These are phyloP conservation scores for Ramaria rubella DNA, from an alignment of 768 basidiomycete genomes.

Conservation along the genomic window DNA sequence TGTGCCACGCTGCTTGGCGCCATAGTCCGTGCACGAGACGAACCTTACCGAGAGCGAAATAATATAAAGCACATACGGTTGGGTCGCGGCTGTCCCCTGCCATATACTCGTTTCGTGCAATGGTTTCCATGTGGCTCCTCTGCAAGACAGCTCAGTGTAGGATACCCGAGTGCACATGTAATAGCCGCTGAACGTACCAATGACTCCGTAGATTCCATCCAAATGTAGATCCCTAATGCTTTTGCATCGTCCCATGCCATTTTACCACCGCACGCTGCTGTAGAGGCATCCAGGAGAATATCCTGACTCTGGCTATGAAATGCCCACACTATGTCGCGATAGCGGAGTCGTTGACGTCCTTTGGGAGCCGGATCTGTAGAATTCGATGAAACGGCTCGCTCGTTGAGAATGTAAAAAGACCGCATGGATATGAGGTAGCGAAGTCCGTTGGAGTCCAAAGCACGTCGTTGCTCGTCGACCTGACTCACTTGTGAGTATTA, in stretches of 20 bases:
- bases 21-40: conserved; percentile 92
- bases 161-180: neutral
- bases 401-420: conserved; percentile 81
- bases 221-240: conserved; percentile 79
- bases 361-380: conserved; percentile 21
- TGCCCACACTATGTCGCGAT: conserved; percentile 95
- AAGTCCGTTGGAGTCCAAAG: conserved; percentile 86
- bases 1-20: conserved; percentile 92
- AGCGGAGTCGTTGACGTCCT: conserved; percentile 72
- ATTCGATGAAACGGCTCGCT: conserved; percentile 33
- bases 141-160: conserved; percentile 24
- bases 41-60: conserved; percentile 89
- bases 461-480: conserved; percentile 87
- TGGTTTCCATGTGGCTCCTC: conserved; percentile 76
- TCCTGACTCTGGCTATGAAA: conserved; percentile 94
- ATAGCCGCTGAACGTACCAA: conserved; percentile 47
- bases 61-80: conserved; percentile 80
- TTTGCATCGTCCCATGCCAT: conserved; percentile 88
- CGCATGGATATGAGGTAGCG: conserved; percentile 92
- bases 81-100: conserved; percentile 83
- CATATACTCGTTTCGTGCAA: conserved; percentile 93
- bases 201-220: conserved; percentile 73
- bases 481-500: conserved; percentile 25
- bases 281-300: conserved; percentile 64
- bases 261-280: conserved; percentile 69